Conservation (phyloP, 73 alveolate species). For the Tetrahymena malaccensis region DNA sequence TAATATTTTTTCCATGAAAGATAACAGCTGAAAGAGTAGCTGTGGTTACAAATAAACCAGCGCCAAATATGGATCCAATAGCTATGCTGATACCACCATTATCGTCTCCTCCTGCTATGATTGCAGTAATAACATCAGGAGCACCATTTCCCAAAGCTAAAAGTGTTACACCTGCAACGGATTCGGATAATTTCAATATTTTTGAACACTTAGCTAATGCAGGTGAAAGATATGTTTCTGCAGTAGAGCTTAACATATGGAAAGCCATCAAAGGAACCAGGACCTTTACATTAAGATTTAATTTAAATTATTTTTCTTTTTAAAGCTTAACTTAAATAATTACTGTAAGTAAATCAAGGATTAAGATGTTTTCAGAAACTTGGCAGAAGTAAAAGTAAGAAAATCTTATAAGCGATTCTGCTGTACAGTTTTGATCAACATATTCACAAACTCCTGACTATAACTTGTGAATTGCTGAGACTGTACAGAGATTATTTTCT, state of each 20-base stretch:
- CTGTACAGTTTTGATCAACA: background rate
- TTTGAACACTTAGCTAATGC: slow-evolving; percentile 42
- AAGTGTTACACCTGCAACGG: slow-evolving; percentile 81
- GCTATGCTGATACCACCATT: slow-evolving; percentile 19
- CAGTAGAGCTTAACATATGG: slow-evolving; percentile 61
- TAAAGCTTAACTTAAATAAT: background rate
- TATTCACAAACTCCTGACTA: background rate
- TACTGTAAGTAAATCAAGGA: background rate
- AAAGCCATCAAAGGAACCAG: slow-evolving; percentile 11
- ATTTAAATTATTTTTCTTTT: background rate
- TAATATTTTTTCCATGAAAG: slow-evolving; percentile 53
- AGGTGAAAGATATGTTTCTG: slow-evolving; percentile 71
- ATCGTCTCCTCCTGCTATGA: slow-evolving; percentile 69
- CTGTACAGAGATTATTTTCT: background rate
- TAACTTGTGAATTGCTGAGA: background rate
- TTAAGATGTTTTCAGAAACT: background rate
- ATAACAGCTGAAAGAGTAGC: slow-evolving; percentile 56
- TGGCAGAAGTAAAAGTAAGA: background rate
- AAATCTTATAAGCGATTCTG: background rate
- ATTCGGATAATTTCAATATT: slow-evolving; percentile 40
- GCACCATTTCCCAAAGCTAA: slow-evolving; percentile 99
- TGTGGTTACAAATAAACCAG: slow-evolving; percentile 49
- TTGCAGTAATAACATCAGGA: slow-evolving; percentile 92
- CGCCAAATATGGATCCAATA: slow-evolving; percentile 43
- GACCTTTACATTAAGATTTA: background rate